phyloP scores from a whole-genome alignment of 2,329 filamentous ascomycete genomes.

The Aureobasidium sp. region DNA sequence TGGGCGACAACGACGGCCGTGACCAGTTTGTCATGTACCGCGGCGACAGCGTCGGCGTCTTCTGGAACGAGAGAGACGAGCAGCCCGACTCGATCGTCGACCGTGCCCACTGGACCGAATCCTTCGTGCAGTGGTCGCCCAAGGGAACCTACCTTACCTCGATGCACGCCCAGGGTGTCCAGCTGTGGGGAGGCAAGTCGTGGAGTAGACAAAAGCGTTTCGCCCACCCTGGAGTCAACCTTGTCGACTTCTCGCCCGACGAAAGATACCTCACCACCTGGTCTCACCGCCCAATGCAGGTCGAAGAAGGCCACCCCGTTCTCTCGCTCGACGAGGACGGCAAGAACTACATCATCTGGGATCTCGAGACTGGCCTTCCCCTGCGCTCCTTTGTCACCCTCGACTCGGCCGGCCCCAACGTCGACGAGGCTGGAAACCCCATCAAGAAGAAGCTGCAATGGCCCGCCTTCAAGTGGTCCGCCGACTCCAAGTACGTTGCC shows the following conservation, averaged over 20 bases:
- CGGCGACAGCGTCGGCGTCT: constrained; percentile 85
- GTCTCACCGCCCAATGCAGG: constrained; percentile 88
- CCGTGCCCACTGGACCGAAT: constrained; percentile 93
- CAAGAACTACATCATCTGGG: constrained; percentile 99
- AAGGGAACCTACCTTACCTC: constrained; percentile 90
- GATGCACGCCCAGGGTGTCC: constrained; percentile 91
- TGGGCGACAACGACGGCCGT: constrained; percentile 79
- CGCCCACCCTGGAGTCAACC: constrained; percentile 89
- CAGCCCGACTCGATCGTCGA: constrained; percentile 82
- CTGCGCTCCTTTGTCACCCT: constrained; percentile 90
- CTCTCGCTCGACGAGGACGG: constrained; percentile 78
- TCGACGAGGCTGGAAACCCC: constrained; percentile 56
- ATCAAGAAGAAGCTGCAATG: constrained; percentile 91
- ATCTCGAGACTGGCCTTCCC: constrained; percentile 81
- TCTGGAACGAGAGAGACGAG: constrained; percentile 98
- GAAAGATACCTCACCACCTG: constrained; percentile 95
- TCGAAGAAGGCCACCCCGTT: constrained; percentile 82
- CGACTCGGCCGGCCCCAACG: constrained; percentile 60
- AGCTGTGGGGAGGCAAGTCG: constrained; percentile 86
- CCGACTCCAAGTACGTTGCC: constrained; percentile 95
- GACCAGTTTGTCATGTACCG: constrained; percentile 96
- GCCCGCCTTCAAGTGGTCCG: constrained; percentile 99
- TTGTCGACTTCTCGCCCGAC: constrained; percentile 88
- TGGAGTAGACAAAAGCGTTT: constrained; percentile 92
- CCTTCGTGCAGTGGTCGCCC: constrained; percentile 96